Percentiles rank a stretch among this genome's conserved stretches.
Evolutionary conservation across 2,329 filamentous ascomycete genomes (phyloP).

Genomic region (Colletotrichum viniferum): DNA sequence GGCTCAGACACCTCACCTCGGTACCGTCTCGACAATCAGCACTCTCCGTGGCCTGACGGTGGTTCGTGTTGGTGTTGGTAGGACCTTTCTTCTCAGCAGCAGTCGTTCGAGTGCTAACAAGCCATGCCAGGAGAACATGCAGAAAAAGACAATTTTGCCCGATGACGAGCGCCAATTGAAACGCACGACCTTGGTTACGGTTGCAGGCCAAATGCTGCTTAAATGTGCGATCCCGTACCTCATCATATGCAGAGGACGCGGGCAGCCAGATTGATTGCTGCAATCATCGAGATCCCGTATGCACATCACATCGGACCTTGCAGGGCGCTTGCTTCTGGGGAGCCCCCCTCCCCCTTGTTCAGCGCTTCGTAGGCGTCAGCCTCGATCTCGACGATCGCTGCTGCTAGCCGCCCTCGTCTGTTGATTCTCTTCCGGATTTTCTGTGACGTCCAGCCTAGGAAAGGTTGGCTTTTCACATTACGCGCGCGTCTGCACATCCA

Average conservation of each 20-base stretch:
- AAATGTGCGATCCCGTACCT: not conserved
- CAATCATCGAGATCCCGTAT: not conserved
- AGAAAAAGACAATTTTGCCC: not conserved
- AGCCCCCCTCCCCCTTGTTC: not conserved
- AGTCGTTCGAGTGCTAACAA: not conserved
- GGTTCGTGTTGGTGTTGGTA: not conserved
- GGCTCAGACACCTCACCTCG: not conserved
- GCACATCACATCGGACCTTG: conserved; percentile 1
- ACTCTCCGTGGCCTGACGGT: not conserved
- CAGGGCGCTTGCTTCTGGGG: not conserved
- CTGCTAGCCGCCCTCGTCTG: not conserved
- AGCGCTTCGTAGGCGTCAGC: conserved; percentile 1
- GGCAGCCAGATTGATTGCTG: not conserved
- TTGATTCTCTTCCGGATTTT: not conserved
- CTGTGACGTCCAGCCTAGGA: not conserved
- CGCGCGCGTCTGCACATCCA: not conserved
- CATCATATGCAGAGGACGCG: not conserved
- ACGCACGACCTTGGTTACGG: not conserved
- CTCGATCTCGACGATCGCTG: not conserved
- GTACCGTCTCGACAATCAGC: not conserved
- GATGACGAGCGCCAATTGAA: not conserved
- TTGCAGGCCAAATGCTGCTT: not conserved
- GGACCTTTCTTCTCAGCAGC: not conserved
- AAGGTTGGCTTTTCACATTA: not conserved
- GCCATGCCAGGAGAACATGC: not conserved